phyloP scores from a whole-genome alignment of 78 protist genomes.

The Polysphondylium violaceum region DNA sequence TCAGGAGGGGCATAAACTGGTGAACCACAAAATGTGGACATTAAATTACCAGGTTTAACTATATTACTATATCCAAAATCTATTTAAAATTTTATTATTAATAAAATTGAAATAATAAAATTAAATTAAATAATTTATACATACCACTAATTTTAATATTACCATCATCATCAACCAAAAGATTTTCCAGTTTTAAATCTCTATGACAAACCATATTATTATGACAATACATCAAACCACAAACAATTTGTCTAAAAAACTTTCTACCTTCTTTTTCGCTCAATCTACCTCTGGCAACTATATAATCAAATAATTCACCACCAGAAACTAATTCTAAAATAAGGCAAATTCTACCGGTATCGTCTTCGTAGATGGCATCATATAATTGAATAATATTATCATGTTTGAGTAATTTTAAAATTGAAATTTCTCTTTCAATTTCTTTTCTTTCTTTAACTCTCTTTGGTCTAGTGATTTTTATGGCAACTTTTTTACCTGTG shows the following conservation, averaged over 20 bases:
- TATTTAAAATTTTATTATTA: conserved; percentile 23
- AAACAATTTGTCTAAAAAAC: conserved; percentile 75
- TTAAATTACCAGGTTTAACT: conserved; percentile 73
- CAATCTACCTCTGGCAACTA: conserved; percentile 64
- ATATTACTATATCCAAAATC: conserved; percentile 92
- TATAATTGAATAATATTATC: conserved; percentile 75
- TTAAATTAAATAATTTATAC: conserved; percentile 11
- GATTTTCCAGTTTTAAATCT: conserved; percentile 75
- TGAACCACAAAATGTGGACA: conserved; percentile 92
- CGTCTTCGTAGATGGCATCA: conserved; percentile 80
- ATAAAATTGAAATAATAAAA: conserved; percentile 5
- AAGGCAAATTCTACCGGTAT: conserved; percentile 44
- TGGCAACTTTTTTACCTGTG: conserved; percentile 65
- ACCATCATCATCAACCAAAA: conserved; percentile 64
- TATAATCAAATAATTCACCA: conserved; percentile 87
- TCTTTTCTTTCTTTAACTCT: conserved; percentile 69
- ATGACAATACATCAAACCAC: conserved; percentile 83
- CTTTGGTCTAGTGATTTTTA: conserved; percentile 65
- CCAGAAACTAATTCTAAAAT: conserved; percentile 60
- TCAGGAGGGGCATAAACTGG: conserved; percentile 94
- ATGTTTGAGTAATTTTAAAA: conserved; percentile 65
- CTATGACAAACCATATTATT: conserved; percentile 87
- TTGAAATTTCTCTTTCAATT: conserved; percentile 78
- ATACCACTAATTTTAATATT: conserved; percentile 89
- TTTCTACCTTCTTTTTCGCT: conserved; percentile 77